These are phyloP conservation scores for Trypanosoma avium DNA, from an alignment of 208 protist genomes.

Conservation along the genomic window DNA sequence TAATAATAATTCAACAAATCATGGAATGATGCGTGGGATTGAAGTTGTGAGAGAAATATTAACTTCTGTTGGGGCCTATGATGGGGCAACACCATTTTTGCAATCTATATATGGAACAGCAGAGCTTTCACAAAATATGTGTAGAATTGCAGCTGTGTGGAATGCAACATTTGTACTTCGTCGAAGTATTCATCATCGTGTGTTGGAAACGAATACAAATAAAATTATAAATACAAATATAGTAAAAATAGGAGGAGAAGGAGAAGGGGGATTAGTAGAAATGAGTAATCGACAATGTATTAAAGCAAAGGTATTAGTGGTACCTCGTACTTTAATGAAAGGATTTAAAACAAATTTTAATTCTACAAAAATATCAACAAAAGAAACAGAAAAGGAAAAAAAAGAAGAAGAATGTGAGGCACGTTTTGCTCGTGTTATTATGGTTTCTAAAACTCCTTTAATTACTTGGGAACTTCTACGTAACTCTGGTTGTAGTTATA, in stretches of 20 bases:
- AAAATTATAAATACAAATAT: conserved; percentile 1
- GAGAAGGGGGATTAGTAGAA: conserved; percentile 32
- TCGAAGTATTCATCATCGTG: conserved; percentile 48
- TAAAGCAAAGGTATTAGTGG: conserved; percentile 51
- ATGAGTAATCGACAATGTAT: conserved; percentile 82
- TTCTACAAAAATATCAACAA: not conserved
- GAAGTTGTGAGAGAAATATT: conserved; percentile 62
- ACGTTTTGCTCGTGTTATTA: conserved; percentile 52
- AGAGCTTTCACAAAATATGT: conserved; percentile 89
- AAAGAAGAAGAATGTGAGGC: conserved; percentile 6
- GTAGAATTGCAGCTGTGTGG: conserved; percentile 83
- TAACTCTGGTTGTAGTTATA: conserved; percentile 6
- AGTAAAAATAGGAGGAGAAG: not conserved
- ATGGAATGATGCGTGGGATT: conserved; percentile 31
- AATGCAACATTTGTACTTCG: conserved; percentile 78
- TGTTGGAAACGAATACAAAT: conserved; percentile 6
- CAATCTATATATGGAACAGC: conserved; percentile 69
- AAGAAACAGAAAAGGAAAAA: not conserved
- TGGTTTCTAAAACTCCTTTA: conserved; percentile 42
- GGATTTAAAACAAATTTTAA: conserved; percentile 4
- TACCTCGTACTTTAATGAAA: conserved; percentile 31
- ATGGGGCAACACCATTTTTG: conserved; percentile 74
- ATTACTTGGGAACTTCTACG: conserved; percentile 36
- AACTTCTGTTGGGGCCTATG: conserved; percentile 76
- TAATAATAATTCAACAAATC: conserved; percentile 12